These are phyloP conservation scores for Lepidium sativum DNA, from an alignment of 345 rosid species.

Conservation along the genomic window DNA sequence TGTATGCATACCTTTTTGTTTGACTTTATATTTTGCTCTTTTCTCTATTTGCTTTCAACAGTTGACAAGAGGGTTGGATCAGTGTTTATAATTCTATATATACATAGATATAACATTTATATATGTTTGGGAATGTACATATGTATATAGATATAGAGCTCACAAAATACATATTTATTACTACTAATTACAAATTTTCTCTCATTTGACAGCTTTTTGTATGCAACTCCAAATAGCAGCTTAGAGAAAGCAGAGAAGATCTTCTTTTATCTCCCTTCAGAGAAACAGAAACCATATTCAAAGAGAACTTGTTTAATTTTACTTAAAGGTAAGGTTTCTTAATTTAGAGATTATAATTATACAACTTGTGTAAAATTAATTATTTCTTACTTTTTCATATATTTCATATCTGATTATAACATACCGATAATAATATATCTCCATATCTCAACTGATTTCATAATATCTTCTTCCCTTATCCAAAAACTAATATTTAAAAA, in stretches of 20 bases:
- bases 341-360: background rate
- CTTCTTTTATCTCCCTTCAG: conserved; percentile 7
- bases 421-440: background rate
- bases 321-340: conserved; percentile 18
- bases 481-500: background rate
- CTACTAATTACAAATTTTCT: conserved; percentile 4
- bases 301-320: background rate
- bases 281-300: conserved; percentile 15
- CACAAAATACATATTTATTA: conserved; percentile 11
- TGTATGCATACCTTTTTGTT: conserved; percentile 23
- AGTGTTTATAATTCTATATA: background rate
- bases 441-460: conserved; percentile 5
- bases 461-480: background rate
- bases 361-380: background rate
- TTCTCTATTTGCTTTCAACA: conserved; percentile 16
- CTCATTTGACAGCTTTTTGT: conserved; percentile 22
- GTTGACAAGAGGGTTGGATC: conserved; percentile 26
- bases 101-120: background rate
- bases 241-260: conserved; percentile 22
- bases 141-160: background rate
- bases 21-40: conserved; percentile 17
- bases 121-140: background rate
- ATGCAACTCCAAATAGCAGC: conserved; percentile 15
- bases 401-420: background rate
- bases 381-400: background rate